Evolutionary conservation across 768 basidiomycete genomes (phyloP).

Genomic region (Boletus vinaceobasis): DNA sequence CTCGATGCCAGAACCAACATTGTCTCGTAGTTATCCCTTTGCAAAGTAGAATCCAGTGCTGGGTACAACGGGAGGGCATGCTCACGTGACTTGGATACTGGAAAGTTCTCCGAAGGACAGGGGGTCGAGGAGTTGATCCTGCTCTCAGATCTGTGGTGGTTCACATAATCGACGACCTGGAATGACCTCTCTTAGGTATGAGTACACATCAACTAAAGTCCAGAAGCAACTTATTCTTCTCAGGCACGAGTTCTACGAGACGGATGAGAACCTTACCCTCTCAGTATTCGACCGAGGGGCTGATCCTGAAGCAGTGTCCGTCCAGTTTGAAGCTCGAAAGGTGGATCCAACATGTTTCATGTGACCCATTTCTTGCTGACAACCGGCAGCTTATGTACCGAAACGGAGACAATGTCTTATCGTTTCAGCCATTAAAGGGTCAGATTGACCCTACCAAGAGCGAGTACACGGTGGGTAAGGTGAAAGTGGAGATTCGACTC

Average conservation of each 20-base stretch:
- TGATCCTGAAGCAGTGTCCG: slow-evolving; percentile 56
- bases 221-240: background rate
- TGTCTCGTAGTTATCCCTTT: background rate
- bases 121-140: background rate
- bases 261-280: slow-evolving; percentile 68
- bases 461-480: slow-evolving; percentile 68
- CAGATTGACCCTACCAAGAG: slow-evolving; percentile 67
- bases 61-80: background rate
- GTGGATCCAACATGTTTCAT: slow-evolving; percentile 34
- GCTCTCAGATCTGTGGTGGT: background rate
- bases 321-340: slow-evolving; percentile 63
- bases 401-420: slow-evolving; percentile 67
- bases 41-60: background rate
- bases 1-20: background rate
- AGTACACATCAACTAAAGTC: background rate
- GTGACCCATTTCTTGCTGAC: slow-evolving; percentile 2
- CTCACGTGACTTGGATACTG: slow-evolving; percentile 26
- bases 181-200: slow-evolving; percentile 32
- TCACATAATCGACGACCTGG: background rate
- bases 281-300: slow-evolving; percentile 79
- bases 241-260: slow-evolving; percentile 88
- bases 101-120: slow-evolving; percentile 24
- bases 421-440: slow-evolving; percentile 77
- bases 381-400: slow-evolving; percentile 38
- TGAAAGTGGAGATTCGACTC: slow-evolving; percentile 86